Evolutionary conservation across 106 monocot species (phyloP).

Genomic region (Allium fistulosum): DNA sequence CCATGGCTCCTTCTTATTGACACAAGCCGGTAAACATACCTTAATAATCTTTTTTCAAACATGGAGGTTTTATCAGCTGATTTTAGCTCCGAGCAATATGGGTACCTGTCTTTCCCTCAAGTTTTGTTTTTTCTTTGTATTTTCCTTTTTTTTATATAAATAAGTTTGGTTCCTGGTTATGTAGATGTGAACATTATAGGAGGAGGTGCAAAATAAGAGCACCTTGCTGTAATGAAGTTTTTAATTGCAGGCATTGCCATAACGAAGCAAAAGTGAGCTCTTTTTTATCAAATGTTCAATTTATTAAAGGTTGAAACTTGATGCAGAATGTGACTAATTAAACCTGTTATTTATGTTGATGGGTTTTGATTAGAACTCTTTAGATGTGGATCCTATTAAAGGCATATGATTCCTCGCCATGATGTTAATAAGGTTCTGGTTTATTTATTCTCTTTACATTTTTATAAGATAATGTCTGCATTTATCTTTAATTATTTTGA

Average conservation of each 20-base stretch:
- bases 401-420: too few species aligned
- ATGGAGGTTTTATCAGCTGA: slow-evolving; percentile 13
- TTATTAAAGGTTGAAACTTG: neutral
- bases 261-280: slow-evolving; percentile 69
- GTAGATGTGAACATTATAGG: slow-evolving; percentile 70
- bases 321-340: too few species aligned
- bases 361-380: too few species aligned
- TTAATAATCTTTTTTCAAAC: neutral
- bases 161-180: neutral
- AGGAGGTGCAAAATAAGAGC: slow-evolving; percentile 80
- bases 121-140: neutral
- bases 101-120: slow-evolving; percentile 9
- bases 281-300: neutral
- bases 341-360: too few species aligned
- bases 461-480: too few species aligned
- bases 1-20: too few species aligned
- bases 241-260: slow-evolving; percentile 85
- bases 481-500: too few species aligned
- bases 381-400: too few species aligned
- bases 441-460: too few species aligned
- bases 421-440: too few species aligned
- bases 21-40: neutral
- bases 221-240: slow-evolving; percentile 76
- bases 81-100: slow-evolving; percentile 8
- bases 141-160: neutral